Percentiles rank a stretch among this genome's conserved stretches.
Conservation (phyloP, 2,329 filamentous ascomycete genomes). For the Claviceps lovelessii region DNA sequence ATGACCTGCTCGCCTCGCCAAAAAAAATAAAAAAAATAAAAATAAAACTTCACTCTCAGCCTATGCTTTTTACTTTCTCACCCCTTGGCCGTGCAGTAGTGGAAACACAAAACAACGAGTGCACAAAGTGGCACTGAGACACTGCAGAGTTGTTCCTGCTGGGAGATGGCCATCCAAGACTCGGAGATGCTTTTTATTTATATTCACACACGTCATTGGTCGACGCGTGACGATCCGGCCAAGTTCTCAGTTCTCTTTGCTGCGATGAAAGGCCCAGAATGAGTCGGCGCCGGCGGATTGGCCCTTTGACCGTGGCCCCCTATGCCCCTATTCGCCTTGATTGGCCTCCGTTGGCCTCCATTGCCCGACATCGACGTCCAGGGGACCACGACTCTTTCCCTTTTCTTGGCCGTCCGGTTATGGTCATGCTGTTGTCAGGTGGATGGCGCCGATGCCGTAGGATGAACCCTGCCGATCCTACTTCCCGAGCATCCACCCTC, state of each 20-base stretch:
- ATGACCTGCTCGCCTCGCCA: background rate
- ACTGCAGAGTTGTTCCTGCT: background rate
- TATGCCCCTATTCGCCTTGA: background rate
- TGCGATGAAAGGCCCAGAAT: background rate
- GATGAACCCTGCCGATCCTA: background rate
- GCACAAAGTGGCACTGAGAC: background rate
- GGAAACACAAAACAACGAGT: conserved; percentile 1
- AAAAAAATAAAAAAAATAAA: background rate
- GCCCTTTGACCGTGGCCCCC: too few species aligned
- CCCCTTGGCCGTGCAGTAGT: background rate
- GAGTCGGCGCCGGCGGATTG: background rate
- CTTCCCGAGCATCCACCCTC: background rate
- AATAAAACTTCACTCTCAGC: background rate
- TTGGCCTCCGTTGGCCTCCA: background rate
- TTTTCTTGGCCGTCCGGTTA: background rate
- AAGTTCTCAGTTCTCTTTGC: too few species aligned
- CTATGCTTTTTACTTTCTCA: background rate
- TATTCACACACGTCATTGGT: background rate
- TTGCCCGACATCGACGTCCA: background rate
- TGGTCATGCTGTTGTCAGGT: background rate
- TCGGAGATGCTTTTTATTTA: background rate
- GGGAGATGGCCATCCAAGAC: background rate
- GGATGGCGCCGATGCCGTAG: background rate
- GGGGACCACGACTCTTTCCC: background rate
- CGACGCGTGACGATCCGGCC: background rate